Base-by-base conservation (phyloP, 2,329 filamentous ascomycete species). In the Aspergillus texensis region DNA sequence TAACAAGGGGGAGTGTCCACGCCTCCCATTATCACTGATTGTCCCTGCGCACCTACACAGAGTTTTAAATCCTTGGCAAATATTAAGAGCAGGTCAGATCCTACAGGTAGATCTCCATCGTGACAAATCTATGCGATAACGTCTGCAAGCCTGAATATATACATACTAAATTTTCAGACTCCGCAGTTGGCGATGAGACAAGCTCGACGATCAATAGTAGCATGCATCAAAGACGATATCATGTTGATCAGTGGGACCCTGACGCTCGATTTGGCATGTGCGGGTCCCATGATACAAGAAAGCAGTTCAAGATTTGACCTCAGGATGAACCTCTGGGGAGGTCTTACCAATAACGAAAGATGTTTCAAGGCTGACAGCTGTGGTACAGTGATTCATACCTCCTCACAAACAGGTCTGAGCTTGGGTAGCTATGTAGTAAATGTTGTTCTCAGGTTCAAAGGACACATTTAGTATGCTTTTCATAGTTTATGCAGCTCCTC, bases 231-330 rank as follows among this genome's bases (percentile, higher is more conserved):
- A 34, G 19, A 8, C 30, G 48, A 34, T 50, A 43, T 28, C 16
- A 58, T 62, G 64, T 39, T 64, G 64, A 66, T 66, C 64, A 64
- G 64, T 64, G 64, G 64, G 59, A 60, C 58, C 58, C 52, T 8
- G n/a, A 39, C 21, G 28, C 34, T 56, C 53, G 46, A 60, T 30
- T 60, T 61, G 46, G 60, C 36, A 39, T 43, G 36, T 57, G 62
- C 62, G 62, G 62, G 57, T 66, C 64, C 14, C 14, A 36, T 34
- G 26, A 6, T 10, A n/a, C 19, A 19, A 21, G 48, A 11, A 52
- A 21, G n/a, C 28, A 12, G 19, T 30, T 26, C 14, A 16, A 9
- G 9, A 28, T 32, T n/a, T n/a, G 48, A 30, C n/a, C 4, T 34
- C 28, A 52, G 28, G 28, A 34, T 32, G 28, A 52, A 32, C 48